phyloP scores from a whole-genome alignment of 768 basidiomycete genomes.

The Leccinum imitatum region DNA sequence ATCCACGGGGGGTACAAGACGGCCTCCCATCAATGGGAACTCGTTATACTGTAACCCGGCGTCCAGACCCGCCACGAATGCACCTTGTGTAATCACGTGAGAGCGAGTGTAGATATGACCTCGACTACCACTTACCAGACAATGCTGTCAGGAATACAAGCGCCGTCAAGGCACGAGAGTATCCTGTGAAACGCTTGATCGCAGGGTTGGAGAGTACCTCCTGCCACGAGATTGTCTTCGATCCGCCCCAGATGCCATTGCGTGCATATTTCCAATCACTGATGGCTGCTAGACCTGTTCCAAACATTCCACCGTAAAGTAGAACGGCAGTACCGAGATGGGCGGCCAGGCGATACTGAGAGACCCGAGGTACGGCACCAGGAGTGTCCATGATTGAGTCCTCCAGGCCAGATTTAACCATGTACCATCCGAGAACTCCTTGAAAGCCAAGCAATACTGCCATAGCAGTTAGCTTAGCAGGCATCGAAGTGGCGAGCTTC shows the following conservation, averaged over 20 bases:
- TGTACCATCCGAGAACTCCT: slow-evolving; percentile 96
- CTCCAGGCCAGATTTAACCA: slow-evolving; percentile 96
- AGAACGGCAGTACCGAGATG: slow-evolving; percentile 91
- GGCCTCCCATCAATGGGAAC: slow-evolving; percentile 94
- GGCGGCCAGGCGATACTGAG: slow-evolving; percentile 93
- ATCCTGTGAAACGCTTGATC: slow-evolving; percentile 56
- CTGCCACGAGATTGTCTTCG: slow-evolving; percentile 42
- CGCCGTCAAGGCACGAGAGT: slow-evolving; percentile 62
- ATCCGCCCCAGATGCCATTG: slow-evolving; percentile 57
- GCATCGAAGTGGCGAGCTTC: slow-evolving; percentile 63
- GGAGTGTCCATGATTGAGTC: slow-evolving; percentile 76
- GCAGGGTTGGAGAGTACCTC: slow-evolving; percentile 53
- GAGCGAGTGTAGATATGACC: not conserved
- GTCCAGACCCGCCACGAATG: slow-evolving; percentile 97
- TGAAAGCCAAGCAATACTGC: slow-evolving; percentile 86
- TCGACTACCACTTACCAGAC: slow-evolving; percentile 60
- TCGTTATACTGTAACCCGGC: slow-evolving; percentile 98
- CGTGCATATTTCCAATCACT: slow-evolving; percentile 78
- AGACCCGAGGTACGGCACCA: slow-evolving; percentile 89
- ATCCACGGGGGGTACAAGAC: slow-evolving; percentile 72
- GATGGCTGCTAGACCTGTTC: slow-evolving; percentile 68
- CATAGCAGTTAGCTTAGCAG: slow-evolving; percentile 65
- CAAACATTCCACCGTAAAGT: slow-evolving; percentile 92
- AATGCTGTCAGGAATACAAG: slow-evolving; percentile 90
- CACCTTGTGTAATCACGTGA: slow-evolving; percentile 52